phyloP scores from a whole-genome alignment of 257 asterid species.

The Rubia yunnanensis region DNA sequence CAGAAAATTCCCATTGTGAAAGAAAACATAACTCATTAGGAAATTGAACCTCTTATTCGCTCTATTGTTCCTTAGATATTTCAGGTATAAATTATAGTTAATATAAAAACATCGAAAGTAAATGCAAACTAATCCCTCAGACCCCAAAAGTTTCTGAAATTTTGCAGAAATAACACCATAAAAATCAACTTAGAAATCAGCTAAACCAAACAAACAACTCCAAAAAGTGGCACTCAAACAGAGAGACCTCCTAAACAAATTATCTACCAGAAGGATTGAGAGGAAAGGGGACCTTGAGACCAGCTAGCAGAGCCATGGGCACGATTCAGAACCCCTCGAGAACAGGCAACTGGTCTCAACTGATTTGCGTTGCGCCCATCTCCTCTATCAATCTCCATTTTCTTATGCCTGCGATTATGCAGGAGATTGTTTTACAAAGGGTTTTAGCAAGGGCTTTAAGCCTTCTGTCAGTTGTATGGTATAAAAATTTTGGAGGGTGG shows the following conservation, averaged over 20 bases:
- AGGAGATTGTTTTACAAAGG: neutral
- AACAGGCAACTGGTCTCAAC: slow-evolving; percentile 63
- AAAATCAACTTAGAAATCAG: neutral
- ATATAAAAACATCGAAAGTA: neutral
- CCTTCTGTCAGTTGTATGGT: too few species aligned
- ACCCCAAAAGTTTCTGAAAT: neutral
- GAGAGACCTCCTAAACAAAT: neutral
- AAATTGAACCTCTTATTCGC: neutral
- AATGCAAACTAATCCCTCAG: neutral
- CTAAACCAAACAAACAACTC: neutral
- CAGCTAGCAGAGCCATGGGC: slow-evolving; percentile 90
- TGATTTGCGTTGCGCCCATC: slow-evolving; percentile 79
- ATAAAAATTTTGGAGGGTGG: too few species aligned
- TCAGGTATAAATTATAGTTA: neutral
- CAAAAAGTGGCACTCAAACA: neutral
- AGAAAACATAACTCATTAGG: neutral
- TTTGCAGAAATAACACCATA: neutral
- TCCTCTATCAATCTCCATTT: slow-evolving; percentile 56
- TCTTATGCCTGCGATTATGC: neutral
- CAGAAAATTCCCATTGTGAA: neutral
- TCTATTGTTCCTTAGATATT: neutral
- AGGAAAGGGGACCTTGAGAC: slow-evolving; percentile 27
- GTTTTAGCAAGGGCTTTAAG: slow-evolving; percentile 37
- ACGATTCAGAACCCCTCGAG: slow-evolving; percentile 69
- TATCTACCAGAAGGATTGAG: neutral